phyloP scores from a whole-genome alignment of 2,329 filamentous ascomycete genomes.

The Curvularia sp. region DNA sequence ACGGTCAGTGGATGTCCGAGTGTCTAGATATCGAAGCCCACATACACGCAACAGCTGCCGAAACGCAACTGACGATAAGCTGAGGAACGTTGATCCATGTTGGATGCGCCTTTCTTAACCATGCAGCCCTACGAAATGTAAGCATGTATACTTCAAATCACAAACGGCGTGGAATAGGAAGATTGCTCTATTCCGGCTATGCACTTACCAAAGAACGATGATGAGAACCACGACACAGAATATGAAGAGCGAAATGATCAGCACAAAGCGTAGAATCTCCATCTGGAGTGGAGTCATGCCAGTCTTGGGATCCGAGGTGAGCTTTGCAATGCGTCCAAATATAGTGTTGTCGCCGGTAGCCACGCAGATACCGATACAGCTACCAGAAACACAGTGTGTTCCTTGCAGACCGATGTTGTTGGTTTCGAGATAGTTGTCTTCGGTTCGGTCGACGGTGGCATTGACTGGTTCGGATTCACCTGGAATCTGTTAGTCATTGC shows the following conservation, averaged over 20 bases:
- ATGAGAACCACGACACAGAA: slow-evolving; percentile 69
- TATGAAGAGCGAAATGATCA: slow-evolving; percentile 73
- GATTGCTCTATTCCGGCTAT: not conserved
- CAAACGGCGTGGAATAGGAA: not conserved
- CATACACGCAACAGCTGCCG: slow-evolving; percentile 57
- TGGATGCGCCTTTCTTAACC: slow-evolving; percentile 71
- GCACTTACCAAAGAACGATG: slow-evolving; percentile 66
- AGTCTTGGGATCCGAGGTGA: slow-evolving; percentile 72
- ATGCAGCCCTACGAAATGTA: slow-evolving; percentile 63
- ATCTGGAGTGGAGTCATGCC: slow-evolving; percentile 73
- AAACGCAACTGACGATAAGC: slow-evolving; percentile 75
- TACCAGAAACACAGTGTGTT: slow-evolving; percentile 77
- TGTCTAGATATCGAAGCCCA: not conserved
- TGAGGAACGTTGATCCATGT: slow-evolving; percentile 75
- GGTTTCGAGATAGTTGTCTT: slow-evolving; percentile 78
- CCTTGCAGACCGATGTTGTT: slow-evolving; percentile 78
- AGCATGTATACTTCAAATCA: slow-evolving; percentile 13
- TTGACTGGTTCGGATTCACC: slow-evolving; percentile 71
- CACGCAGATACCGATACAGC: slow-evolving; percentile 70
- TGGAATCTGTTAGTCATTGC: slow-evolving; percentile 26
- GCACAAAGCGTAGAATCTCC: slow-evolving; percentile 76
- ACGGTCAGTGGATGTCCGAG: slow-evolving; percentile 6
- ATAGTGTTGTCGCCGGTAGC: slow-evolving; percentile 75
- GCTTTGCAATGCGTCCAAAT: slow-evolving; percentile 75
- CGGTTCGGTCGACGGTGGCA: slow-evolving; percentile 67